Evolutionary conservation across 1,284 basidiomycete species (phyloP), one percentile per base, ranked within the genome.

Genomic region (Lentinula novae-zelandiae): DNA sequence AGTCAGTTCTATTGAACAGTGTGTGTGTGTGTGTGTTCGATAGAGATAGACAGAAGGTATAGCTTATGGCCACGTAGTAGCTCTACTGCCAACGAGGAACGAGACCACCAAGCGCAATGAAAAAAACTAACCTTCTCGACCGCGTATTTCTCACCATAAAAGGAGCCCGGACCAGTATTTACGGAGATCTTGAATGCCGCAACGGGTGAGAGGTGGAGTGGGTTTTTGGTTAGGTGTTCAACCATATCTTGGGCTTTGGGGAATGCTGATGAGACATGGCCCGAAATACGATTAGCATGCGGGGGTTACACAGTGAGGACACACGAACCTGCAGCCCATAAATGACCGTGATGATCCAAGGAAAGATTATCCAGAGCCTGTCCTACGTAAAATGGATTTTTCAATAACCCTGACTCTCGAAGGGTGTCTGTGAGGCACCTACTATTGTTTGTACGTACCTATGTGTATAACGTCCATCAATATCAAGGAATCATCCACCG

Each of bases 81-180:
- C 27, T 27, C 27, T 27, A 27, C 27, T 27, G 27, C 27, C 27
- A 4, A 27, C 27, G 27, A 27, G 27, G 27, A 27, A 27, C 27
- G 27, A 27, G 27, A 27, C 27, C 27, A 27, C 27, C 27, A 27
- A 52, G 31, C 12, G 12, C 49, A 38, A 9, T 54, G 34, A 10
- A 13, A 53, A 10, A 10, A 12, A 64, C 69, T 27, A 66, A 85
- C 85, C 78, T 82, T 86, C 58, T 85, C 80, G 17, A 86, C 68
- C 52, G 76, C 81, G 65, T 81, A 85, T 65, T 87, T 89, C 62
- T 85, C 78, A 15, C 85, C 86, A 60, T 81, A 87, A 67, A 83
- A 87, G 5, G 81, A 74, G 33, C 72, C 69, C 3, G 71, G 67
- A 8, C 81, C 82, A 2, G 73, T 77, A 66, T 87, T 87, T 51